A percentile compares a stretch with the other conserved stretches of the same genome.
phyloP scores from a whole-genome alignment of 148 eudicot genomes.

The Pharnaceum exiguum region DNA sequence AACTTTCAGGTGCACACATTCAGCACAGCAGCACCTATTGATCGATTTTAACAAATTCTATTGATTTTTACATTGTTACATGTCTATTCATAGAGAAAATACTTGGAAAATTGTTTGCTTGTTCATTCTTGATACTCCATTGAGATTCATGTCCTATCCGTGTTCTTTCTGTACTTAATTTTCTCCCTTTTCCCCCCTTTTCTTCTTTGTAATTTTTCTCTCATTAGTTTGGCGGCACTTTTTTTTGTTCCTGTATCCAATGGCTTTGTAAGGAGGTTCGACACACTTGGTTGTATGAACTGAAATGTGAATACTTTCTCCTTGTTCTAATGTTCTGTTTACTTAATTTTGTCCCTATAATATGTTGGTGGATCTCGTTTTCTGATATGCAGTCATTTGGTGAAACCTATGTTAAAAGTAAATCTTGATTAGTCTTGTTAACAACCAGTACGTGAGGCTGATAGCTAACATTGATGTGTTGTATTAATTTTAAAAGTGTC shows the following conservation, averaged over 20 bases:
- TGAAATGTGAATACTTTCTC: slow-evolving; percentile 19
- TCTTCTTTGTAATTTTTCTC: slow-evolving; percentile 10
- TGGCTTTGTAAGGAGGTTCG: slow-evolving; percentile 8
- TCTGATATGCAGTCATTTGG: slow-evolving; percentile 2
- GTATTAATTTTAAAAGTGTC: too few species aligned
- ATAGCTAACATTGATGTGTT: too few species aligned
- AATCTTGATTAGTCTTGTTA: slow-evolving; percentile 5
- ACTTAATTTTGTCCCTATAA: background rate
- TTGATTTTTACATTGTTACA: slow-evolving; percentile 14
- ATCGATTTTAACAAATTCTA: slow-evolving; percentile 3
- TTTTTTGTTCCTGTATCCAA: slow-evolving; percentile 4
- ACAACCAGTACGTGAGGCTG: slow-evolving; percentile 6
- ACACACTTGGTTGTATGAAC: slow-evolving; percentile 12
- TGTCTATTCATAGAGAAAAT: slow-evolving; percentile 7
- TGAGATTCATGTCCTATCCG: slow-evolving; percentile 10
- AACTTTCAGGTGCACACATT: background rate
- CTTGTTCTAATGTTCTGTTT: background rate
- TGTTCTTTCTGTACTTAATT: slow-evolving; percentile 21
- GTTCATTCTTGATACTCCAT: slow-evolving; percentile 32
- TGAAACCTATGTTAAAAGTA: background rate
- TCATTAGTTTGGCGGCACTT: background rate
- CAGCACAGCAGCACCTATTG: background rate
- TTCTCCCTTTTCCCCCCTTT: background rate
- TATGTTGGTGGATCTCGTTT: slow-evolving; percentile 15
- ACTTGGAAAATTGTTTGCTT: slow-evolving; percentile 31